A percentile compares a stretch with the other conserved stretches of the same genome.
These are phyloP conservation scores for Colletotrichum euphorbiae DNA, from an alignment of 2,329 filamentous ascomycete species.

Conservation along the genomic window DNA sequence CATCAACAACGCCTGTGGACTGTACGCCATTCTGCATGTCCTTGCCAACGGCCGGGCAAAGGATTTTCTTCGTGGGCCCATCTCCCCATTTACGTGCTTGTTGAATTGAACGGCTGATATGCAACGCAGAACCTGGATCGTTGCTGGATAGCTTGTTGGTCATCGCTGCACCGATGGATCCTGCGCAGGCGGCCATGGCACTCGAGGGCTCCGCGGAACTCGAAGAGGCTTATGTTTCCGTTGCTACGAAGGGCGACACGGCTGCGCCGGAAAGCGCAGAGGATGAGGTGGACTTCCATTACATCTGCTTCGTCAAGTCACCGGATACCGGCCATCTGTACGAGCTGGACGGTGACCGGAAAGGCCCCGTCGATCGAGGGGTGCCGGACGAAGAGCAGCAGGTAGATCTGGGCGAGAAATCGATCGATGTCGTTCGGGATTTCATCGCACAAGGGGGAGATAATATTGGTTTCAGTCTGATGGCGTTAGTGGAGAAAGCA, in stretches of 20 bases:
- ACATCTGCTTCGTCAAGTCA: slow-evolving; percentile 76
- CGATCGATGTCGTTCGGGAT: slow-evolving; percentile 62
- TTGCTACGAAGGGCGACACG: slow-evolving; percentile 72
- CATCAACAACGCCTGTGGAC: slow-evolving; percentile 77
- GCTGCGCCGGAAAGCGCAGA: slow-evolving; percentile 68
- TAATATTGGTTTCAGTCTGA: slow-evolving; percentile 47
- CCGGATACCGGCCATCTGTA: slow-evolving; percentile 65
- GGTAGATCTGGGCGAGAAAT: slow-evolving; percentile 65
- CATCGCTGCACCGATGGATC: slow-evolving; percentile 67
- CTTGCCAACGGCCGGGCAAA: slow-evolving; percentile 65
- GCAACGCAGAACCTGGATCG: slow-evolving; percentile 36
- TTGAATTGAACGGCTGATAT: not conserved
- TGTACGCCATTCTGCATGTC: slow-evolving; percentile 75
- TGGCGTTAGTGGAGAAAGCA: slow-evolving; percentile 44
- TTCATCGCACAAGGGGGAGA: slow-evolving; percentile 46
- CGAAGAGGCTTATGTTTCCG: slow-evolving; percentile 72
- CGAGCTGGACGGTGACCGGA: slow-evolving; percentile 76
- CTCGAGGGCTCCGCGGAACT: slow-evolving; percentile 74
- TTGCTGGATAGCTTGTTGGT: slow-evolving; percentile 67
- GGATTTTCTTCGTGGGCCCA: slow-evolving; percentile 49
- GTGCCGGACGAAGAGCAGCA: slow-evolving; percentile 54
- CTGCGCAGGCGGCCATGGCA: slow-evolving; percentile 66
- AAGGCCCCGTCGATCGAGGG: slow-evolving; percentile 70
- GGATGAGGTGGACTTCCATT: slow-evolving; percentile 75
- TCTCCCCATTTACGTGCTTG: not conserved